These are phyloP conservation scores for Amoebophrya sp. DNA, from an alignment of 169 alveolate genomes.

Conservation along the genomic window DNA sequence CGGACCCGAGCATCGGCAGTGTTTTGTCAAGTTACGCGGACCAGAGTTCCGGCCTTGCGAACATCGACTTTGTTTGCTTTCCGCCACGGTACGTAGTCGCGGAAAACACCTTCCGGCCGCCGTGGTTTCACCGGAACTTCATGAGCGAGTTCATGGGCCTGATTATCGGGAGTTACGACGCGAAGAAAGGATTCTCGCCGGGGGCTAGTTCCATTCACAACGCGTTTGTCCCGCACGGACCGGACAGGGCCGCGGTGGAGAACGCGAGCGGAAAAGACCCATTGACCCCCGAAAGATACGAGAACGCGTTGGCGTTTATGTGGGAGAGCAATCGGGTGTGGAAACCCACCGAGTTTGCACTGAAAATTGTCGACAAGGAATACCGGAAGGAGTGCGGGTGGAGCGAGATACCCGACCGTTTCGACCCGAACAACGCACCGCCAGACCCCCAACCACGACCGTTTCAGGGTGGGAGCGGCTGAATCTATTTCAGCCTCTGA, in stretches of 20 bases:
- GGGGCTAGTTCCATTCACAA: constrained; percentile 61
- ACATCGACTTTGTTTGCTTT: constrained; percentile 69
- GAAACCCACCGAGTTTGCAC: constrained; percentile 39
- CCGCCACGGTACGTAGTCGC: constrained; percentile 73
- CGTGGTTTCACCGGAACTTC: constrained; percentile 71
- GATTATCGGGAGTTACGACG: constrained; percentile 67
- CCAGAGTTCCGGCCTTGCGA: constrained; percentile 53
- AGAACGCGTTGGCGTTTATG: constrained; percentile 66
- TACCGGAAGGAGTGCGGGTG: constrained; percentile 50
- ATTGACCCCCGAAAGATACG: constrained; percentile 53
- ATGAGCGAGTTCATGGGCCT: constrained; percentile 79
- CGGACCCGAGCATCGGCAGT: constrained; percentile 72
- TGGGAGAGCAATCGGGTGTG: constrained; percentile 55
- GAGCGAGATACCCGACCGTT: neutral
- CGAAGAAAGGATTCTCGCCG: constrained; percentile 58
- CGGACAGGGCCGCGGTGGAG: constrained; percentile 62
- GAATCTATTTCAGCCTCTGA: too few relatives aligned
- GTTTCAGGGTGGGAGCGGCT: too few relatives aligned
- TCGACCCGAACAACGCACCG: neutral
- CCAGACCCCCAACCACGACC: neutral
- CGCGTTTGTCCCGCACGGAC: constrained; percentile 69
- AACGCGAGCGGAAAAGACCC: constrained; percentile 50
- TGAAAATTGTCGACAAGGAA: constrained; percentile 11
- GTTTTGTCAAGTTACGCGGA: constrained; percentile 66
- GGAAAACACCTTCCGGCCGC: constrained; percentile 74